Base-by-base conservation (phyloP, 768 basidiomycete genomes). In the Trametes villosa region DNA sequence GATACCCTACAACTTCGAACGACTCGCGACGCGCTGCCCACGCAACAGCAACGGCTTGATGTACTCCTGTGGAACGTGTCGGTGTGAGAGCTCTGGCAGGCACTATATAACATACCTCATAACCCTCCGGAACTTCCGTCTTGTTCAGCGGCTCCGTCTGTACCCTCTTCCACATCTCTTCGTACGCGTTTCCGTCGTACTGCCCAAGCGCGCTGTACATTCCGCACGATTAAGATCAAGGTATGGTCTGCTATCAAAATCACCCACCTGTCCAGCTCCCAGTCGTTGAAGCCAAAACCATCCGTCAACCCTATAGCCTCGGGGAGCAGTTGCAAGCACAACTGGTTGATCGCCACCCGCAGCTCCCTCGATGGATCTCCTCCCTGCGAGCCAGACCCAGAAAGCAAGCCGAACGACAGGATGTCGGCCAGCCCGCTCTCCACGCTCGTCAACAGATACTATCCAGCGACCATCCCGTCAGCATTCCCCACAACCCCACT, bases 211-310 rank as follows among this genome's bases (percentile, higher is more conserved):
- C 84, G 69, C 87, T 88, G 22, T 9, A 26, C 18, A 11, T n/a
- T n/a, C n/a, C n/a, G n/a, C n/a, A n/a, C n/a, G n/a, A n/a, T 26
- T 22, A 44, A 52, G 4, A n/a, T 26, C 44, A 26, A 11, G 20
- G 26, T 18, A 9, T 7, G 34, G 27, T 30, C 24, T 29, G n/a
- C 8, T 31, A 36, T 18, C 31, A 0, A 18, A 3, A 13, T 6
- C 46, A 67, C 76, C 17, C 49, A 85, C 85, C 86, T 88, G 64
- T 90, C 82, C 18, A 92, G 74, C 52, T 89, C 84, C 86, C 87
- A 92, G 66, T 92, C 89, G 0, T 83, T 79, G 65, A 89, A 89
- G 0, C 84, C 86, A 68, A 92, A 91, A 3, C 87, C 84, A 68
- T 92, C 90, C 6, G 80, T 85, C 53, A 92, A 73, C 0, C 85